These are phyloP conservation scores for Melaleuca alternifolia DNA, from an alignment of 345 rosid genomes.

Conservation along the genomic window DNA sequence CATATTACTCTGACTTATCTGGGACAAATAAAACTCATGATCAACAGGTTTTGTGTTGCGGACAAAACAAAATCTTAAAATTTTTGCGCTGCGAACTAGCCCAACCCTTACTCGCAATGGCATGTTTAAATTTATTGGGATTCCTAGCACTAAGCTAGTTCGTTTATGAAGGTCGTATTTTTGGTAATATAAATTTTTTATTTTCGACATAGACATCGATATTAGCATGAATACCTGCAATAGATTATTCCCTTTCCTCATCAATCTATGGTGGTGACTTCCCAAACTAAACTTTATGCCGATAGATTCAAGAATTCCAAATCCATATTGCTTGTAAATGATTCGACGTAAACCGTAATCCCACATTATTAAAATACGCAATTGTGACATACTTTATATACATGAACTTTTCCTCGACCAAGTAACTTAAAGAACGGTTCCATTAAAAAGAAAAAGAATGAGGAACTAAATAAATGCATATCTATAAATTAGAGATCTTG, in stretches of 20 bases:
- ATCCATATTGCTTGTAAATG: too few species aligned
- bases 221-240: not conserved
- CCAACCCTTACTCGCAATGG: too few species aligned
- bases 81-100: too few species aligned
- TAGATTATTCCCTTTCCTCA: not conserved
- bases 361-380: accelerated
- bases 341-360: not conserved
- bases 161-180: not conserved
- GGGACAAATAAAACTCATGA: not conserved
- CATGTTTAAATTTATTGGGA: not conserved
- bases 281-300: not conserved
- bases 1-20: accelerated
- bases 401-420: not conserved
- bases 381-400: not conserved
- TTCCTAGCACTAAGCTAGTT: not conserved
- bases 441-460: not conserved
- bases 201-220: not conserved
- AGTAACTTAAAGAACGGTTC: not conserved
- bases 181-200: not conserved
- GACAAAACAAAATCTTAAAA: not conserved
- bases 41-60: not conserved
- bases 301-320: too few species aligned
- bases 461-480: not conserved
- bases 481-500: not conserved
- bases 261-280: not conserved